Evolutionary conservation across 148 eudicot species (phyloP), one percentile per base, ranked within the genome.

Genomic region (Chenopodium berlandieri): DNA sequence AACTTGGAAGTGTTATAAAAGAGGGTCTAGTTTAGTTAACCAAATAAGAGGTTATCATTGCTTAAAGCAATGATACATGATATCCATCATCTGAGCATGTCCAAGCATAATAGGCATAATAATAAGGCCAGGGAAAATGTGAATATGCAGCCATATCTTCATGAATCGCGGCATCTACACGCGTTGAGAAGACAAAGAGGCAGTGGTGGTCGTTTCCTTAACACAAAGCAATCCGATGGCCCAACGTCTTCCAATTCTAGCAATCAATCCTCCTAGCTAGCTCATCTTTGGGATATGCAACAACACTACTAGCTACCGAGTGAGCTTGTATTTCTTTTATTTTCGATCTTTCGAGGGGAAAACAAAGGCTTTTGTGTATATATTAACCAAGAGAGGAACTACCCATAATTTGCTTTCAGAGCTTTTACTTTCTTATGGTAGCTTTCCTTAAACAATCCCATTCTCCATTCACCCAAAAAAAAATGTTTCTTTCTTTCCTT

Each of bases 161-260:
- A 92, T 54, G 95, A 92, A 84, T 92, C 95, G 2, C 84, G 95
- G 37, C 95, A 92, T 87, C 78, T 77, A 54, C 95, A 92, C 71
- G 95, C 95, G 10, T 48, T 92, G 79, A 92, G 85, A 80, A 88
- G 95, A 81, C 88, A 86, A 20, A 85, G 95, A 86, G 95, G 95
- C 62, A 78, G 90, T 77, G 95, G 93, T 76, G 95, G 95, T 46
- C 93, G 93, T 70, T 92, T 92, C 79, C 82, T 92, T 46, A 90
- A 89, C 86, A 82, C 86, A 56, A 90, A 88, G 89, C 87, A 87
- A 71, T 37, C 78, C 56, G 77, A 85, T 20, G 72, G 71, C 40
- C 67, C 78, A 2, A 63, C 73, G 27, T 73, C 78, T 9, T 73
- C 78, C 20, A 62, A 63, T 31, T 80, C 78, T 4, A 80, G 72